A percentile compares a stretch with the other conserved stretches of the same genome.
phyloP scores from a whole-genome alignment of 805 yeast genomes.

The Blastobotrys mokoenaii region DNA sequence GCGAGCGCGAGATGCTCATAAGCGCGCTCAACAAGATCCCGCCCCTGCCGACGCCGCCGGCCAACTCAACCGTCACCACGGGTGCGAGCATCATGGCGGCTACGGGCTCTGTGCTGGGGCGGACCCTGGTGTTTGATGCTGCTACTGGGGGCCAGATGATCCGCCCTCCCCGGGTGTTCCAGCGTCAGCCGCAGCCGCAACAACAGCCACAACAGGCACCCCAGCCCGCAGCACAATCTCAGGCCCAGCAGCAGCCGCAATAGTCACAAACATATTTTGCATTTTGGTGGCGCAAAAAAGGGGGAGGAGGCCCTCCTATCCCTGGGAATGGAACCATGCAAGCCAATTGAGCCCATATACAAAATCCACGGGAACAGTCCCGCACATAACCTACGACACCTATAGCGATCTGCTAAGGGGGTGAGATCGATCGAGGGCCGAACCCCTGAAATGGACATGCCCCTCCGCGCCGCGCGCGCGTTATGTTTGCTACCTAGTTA shows the following conservation, averaged over 20 bases:
- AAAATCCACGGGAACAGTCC: no score
- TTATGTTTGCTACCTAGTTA: no score
- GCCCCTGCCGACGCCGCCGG: conserved; percentile 44
- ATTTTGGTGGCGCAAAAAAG: neutral
- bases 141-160: conserved; percentile 20
- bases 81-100: conserved; percentile 24
- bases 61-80: conserved; percentile 5
- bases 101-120: conserved; percentile 27
- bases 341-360: no score
- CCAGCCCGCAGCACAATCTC: conserved; percentile 4
- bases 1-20: conserved; percentile 85
- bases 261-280: conserved; percentile 20
- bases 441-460: no score
- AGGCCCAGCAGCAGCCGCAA: conserved; percentile 7
- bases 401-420: no score
- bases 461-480: no score
- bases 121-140: conserved; percentile 26
- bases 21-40: conserved; percentile 56
- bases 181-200: conserved; percentile 13
- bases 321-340: no score
- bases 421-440: no score
- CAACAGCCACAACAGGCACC: conserved; percentile 6
- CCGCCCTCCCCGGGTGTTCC: conserved; percentile 25
- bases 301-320: no score
- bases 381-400: no score